A percentile compares a stretch with the other conserved stretches of the same genome.
Conservation (phyloP, 306 rosid genomes). For the Vicia sativa region DNA sequence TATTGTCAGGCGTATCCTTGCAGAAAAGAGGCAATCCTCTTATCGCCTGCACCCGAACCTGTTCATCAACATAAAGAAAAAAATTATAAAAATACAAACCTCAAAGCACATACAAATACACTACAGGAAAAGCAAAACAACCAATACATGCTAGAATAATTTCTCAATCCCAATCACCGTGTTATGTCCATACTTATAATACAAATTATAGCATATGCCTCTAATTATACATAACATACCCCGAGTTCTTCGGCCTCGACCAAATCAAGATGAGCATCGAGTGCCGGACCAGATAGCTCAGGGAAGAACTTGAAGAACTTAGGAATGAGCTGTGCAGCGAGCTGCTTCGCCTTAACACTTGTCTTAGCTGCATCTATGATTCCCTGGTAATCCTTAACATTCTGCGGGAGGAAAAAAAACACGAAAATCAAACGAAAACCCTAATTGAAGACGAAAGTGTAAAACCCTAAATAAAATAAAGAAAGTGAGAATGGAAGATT, state of each 20-base stretch:
- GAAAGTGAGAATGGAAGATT: background rate
- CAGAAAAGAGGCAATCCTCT: constrained; percentile 99
- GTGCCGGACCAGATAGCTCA: constrained; percentile 71
- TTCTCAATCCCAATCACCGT: background rate
- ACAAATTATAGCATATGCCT: constrained; percentile 1
- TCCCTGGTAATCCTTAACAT: constrained; percentile 77
- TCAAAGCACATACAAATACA: constrained; percentile 10
- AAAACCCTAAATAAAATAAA: constrained; percentile 37
- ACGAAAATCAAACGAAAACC: constrained; percentile 35
- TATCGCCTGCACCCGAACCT: constrained; percentile 99
- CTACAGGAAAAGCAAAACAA: background rate
- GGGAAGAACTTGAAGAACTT: constrained; percentile 94
- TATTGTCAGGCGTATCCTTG: constrained; percentile 90
- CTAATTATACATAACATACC: constrained; percentile 52
- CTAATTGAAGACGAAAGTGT: constrained; percentile 11
- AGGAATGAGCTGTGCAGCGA: constrained; percentile 95
- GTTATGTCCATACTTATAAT: background rate
- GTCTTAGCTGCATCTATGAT: constrained; percentile 85
- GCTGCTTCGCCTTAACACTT: constrained; percentile 89
- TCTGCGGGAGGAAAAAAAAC: constrained; percentile 39
- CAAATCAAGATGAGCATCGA: constrained; percentile 83
- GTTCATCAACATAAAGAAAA: constrained; percentile 31
- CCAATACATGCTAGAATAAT: background rate
- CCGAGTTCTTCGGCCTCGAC: constrained; percentile 94
- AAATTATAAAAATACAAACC: background rate